Base-by-base conservation (phyloP, 1,284 basidiomycete species). In the Cystobasidiaceae sp. region DNA sequence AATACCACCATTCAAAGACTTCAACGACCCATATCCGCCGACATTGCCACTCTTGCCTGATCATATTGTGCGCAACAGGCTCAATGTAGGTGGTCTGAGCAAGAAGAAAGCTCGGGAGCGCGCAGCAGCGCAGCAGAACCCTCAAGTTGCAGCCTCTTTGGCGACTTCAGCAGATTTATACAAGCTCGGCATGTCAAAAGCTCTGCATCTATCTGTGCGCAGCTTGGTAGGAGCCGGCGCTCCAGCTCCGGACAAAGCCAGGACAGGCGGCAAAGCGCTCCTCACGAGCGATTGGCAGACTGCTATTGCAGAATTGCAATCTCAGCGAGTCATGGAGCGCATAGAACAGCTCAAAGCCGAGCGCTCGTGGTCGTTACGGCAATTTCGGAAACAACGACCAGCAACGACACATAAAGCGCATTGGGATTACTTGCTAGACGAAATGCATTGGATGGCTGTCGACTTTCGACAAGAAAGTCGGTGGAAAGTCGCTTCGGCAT, bases 371-470 rank as follows among this genome's bases (percentile, higher is more conserved):
- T 89, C 89, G 72, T 90, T 96, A 74, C 81, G 93, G 50, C 96
- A 99, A 74, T 90, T 92, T 0, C 97, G 96, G 79, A 96, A 94
- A 77, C 89, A 93, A 72, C 83, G 89, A 59, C 87, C 86, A 7
- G 90, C 91, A 7, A 84, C 86, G 1, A 77, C 90, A 34, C 80
- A 81, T 4, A 97, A 97, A 77, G 84, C 88, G 0, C 93, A 97
- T 72, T 94, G 92, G 90, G 96, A 98, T 76, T 90, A 93, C 76
- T 80, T 98, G 30, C 79, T 98, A 75, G 96, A 98, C 68, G 96
- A 98, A 78, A 92, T 97, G 91, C 90, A 90, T 83, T 98, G 94
- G 96, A 87, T 99, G 82, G 88, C 93, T 50, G 85, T 85, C 15
- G 96, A 99, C 74, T 97, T 93, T 72, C 85, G 88, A 7, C 93